Evolutionary conservation across 345 rosid genomes (phyloP).

Genomic region (Eucalyptus grandis): DNA sequence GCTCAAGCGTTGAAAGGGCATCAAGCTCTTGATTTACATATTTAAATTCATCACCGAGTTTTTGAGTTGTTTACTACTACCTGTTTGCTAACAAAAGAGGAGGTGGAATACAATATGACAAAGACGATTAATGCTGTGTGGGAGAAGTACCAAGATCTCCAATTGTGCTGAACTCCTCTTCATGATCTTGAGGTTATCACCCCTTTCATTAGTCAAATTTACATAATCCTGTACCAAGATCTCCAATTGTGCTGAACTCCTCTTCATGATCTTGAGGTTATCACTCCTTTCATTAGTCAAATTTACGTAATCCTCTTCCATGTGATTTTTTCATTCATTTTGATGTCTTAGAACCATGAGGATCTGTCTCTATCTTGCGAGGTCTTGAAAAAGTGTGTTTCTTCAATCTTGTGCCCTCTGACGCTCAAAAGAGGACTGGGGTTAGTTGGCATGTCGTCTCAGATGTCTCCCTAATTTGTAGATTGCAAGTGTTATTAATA

Average conservation of each 20-base stretch:
- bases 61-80: neutral
- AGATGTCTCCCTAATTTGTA: neutral
- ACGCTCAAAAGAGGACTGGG: neutral
- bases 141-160: neutral
- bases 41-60: neutral
- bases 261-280: neutral
- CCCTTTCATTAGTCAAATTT: too few relatives aligned
- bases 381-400: neutral
- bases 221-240: neutral
- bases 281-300: neutral
- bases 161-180: neutral
- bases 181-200: neutral
- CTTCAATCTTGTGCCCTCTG: neutral
- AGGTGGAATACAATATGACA: neutral
- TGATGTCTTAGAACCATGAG: neutral
- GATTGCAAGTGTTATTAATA: neutral
- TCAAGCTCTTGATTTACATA: accelerated
- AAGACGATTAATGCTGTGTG: neutral
- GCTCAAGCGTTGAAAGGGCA: neutral
- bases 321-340: neutral
- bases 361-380: neutral
- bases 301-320: neutral
- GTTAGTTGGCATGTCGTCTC: neutral
- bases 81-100: neutral
- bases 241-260: neutral